Conservation (phyloP, 2,329 filamentous ascomycete species). For the Penicillium sp. region DNA sequence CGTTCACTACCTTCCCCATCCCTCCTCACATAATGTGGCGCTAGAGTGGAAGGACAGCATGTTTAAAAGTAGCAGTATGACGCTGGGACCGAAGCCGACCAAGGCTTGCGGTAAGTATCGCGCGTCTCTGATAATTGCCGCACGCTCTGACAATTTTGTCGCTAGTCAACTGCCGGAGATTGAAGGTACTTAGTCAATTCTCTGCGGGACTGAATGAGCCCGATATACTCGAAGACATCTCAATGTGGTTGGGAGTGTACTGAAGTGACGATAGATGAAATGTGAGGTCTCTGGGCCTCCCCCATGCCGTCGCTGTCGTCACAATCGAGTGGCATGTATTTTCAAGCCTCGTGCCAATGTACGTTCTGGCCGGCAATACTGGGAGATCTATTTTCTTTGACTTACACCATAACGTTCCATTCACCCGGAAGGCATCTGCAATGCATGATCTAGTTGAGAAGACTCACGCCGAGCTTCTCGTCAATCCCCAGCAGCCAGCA, state of each 20-base stretch:
- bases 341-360: slow-evolving; percentile 30
- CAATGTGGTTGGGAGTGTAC: no score
- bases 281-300: slow-evolving; percentile 25
- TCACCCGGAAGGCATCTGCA: slow-evolving; percentile 18
- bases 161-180: slow-evolving; percentile 26
- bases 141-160: slow-evolving; percentile 5
- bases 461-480: slow-evolving; percentile 2
- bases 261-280: slow-evolving; percentile 21
- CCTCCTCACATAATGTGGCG: slow-evolving; percentile 4
- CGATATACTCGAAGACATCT: no score
- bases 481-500: slow-evolving; percentile 3
- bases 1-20: background rate
- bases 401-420: background rate
- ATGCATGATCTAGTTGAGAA: slow-evolving; percentile 17
- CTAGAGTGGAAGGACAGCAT: slow-evolving; percentile 8
- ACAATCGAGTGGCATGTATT: slow-evolving; percentile 18
- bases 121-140: background rate
- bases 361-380: background rate
- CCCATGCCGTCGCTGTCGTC: slow-evolving; percentile 26
- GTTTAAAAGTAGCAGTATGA: slow-evolving; percentile 14
- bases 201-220: no score
- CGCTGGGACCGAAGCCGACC: slow-evolving; percentile 25
- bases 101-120: slow-evolving; percentile 26
- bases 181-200: slow-evolving; percentile 17
- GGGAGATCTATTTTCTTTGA: no score